Conservation (phyloP, 2,329 filamentous ascomycete species). For the Cladophialophora chaetospira region DNA sequence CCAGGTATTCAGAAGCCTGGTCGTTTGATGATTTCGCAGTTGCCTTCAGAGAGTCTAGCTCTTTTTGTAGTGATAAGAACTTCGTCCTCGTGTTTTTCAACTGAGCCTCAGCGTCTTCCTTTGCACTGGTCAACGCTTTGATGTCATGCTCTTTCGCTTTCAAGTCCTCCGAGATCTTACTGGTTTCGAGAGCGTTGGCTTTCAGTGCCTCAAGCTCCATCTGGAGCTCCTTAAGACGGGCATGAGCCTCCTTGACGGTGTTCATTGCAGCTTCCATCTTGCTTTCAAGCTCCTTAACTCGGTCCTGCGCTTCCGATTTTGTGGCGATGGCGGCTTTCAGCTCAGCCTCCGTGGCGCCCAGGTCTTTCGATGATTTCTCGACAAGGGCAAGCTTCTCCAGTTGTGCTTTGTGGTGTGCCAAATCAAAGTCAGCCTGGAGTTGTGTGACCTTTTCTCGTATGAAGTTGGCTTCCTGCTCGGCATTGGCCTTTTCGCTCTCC, state of each 20-base stretch:
- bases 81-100: conserved; percentile 10
- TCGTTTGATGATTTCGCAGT: conserved; percentile 6
- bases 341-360: conserved; percentile 14
- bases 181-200: conserved; percentile 4
- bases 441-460: conserved; percentile 4
- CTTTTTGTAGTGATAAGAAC: conserved; percentile 5
- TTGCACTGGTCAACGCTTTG: conserved; percentile 14
- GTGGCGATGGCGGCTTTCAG: conserved; percentile 12
- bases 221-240: conserved; percentile 15
- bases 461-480: conserved; percentile 9
- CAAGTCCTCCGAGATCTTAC: conserved; percentile 14
- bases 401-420: conserved; percentile 4
- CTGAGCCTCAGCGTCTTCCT: conserved; percentile 11
- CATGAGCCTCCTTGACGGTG: conserved; percentile 5
- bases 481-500: conserved; percentile 10
- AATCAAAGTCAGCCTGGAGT: conserved; percentile 11
- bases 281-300: conserved; percentile 14
- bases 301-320: conserved; percentile 9
- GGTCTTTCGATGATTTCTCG: conserved; percentile 14
- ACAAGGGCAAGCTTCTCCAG: not conserved
- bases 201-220: conserved; percentile 17
- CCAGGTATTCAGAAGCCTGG: conserved; percentile 9
- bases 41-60: conserved; percentile 16
- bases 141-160: conserved; percentile 17
- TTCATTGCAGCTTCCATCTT: conserved; percentile 16